Percentiles rank a stretch among this genome's conserved stretches.
phyloP scores from a whole-genome alignment of 768 basidiomycete genomes.

The Coprinopsis cinerea region DNA sequence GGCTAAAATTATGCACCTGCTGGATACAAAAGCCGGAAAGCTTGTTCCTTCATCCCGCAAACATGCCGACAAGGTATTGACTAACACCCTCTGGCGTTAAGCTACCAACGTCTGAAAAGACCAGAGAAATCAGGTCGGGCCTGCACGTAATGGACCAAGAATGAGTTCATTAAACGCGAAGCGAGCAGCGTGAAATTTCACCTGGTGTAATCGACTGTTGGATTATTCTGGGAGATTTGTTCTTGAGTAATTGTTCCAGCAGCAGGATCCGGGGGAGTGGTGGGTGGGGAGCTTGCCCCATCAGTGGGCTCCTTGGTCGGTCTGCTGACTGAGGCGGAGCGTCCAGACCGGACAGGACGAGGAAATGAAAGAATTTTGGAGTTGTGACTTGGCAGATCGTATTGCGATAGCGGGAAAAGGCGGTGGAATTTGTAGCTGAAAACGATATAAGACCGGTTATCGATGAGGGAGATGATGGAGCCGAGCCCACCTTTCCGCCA shows the following conservation, averaged over 20 bases:
- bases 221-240: conserved; percentile 78
- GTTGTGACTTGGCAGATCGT: conserved; percentile 82
- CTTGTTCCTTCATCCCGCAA: conserved; percentile 49
- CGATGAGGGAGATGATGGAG: conserved; percentile 16
- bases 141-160: conserved; percentile 31
- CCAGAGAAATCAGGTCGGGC: conserved; percentile 89
- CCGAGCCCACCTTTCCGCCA: conserved; percentile 72
- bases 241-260: conserved; percentile 61
- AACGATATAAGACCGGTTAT: conserved; percentile 18
- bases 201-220: conserved; percentile 94
- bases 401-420: conserved; percentile 88
- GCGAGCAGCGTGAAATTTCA: conserved; percentile 23
- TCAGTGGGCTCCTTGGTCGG: conserved; percentile 14
- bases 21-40: neutral
- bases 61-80: conserved; percentile 94
- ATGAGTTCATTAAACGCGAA: conserved; percentile 10
- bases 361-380: conserved; percentile 70
- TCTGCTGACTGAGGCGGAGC: conserved; percentile 19
- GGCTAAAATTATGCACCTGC: conserved; percentile 9
- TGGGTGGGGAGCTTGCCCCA: conserved; percentile 11
- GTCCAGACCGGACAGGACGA: conserved; percentile 26
- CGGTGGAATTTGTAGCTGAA: conserved; percentile 95
- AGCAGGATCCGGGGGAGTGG: conserved; percentile 9
- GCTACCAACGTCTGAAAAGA: conserved; percentile 92
- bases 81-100: conserved; percentile 90